Evolutionary conservation across 352 stramenopile species (phyloP).

Genomic region (Globisporangium barbulae): DNA sequence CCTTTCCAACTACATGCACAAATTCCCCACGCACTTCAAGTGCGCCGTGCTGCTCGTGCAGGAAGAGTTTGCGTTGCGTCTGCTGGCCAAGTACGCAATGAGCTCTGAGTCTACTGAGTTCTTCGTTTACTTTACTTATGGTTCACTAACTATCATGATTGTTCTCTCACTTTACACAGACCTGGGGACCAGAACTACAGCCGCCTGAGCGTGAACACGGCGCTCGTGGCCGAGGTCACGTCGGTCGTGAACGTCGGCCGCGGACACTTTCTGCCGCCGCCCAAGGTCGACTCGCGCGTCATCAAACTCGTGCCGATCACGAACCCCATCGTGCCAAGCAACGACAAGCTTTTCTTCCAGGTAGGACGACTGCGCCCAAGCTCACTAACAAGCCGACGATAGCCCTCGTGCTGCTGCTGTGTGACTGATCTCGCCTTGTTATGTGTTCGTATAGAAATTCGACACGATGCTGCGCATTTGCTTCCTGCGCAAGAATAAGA

Average conservation of each 20-base stretch:
- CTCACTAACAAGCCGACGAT: no score
- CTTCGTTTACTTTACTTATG: no score
- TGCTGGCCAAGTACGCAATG: constrained; percentile 51
- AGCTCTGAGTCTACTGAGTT: no score
- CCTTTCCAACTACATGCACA: constrained; percentile 70
- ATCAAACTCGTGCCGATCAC: constrained; percentile 57
- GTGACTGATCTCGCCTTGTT: background rate
- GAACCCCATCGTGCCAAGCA: constrained; percentile 16
- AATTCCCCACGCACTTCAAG: constrained; percentile 46
- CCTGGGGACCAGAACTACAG: constrained; percentile 77
- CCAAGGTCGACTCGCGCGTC: constrained; percentile 81
- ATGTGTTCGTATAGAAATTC: constrained; percentile 44
- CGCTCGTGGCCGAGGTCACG: constrained; percentile 62
- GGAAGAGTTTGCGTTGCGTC: constrained; percentile 76
- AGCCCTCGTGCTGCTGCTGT: no score
- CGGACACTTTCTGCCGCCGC: constrained; percentile 68
- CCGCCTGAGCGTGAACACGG: constrained; percentile 76
- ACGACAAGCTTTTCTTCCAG: constrained; percentile 54
- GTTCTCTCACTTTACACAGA: constrained; percentile 16
- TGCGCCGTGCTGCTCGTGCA: constrained; percentile 79
- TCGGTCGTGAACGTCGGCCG: constrained; percentile 58
- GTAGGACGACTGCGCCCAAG: constrained; percentile 7
- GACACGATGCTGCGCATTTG: constrained; percentile 69
- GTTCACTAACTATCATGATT: background rate
- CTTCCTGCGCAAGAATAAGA: constrained; percentile 88